Evolutionary conservation across 139 green algal species (phyloP).

Genomic region (Eudorina sp.): DNA sequence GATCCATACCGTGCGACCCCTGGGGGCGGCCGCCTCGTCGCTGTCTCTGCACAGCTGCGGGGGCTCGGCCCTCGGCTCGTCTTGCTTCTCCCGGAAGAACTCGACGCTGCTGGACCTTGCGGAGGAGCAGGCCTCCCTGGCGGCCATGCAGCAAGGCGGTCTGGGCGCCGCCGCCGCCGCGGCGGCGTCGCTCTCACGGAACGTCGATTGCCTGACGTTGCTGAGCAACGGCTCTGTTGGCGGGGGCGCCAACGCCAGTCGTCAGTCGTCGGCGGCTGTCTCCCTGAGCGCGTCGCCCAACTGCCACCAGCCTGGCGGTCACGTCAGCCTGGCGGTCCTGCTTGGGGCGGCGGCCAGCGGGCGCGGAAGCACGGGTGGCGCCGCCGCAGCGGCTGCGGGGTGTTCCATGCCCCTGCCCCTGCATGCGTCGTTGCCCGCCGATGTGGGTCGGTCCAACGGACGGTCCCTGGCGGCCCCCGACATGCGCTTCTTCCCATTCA

Average conservation of each 20-base stretch:
- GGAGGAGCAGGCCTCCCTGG: conserved; percentile 31
- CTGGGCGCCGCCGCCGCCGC: too few species aligned
- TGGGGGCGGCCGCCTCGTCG: not conserved
- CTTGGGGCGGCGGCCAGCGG: not conserved
- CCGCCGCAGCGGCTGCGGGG: not conserved
- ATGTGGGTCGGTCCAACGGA: not conserved
- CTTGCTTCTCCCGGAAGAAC: not conserved
- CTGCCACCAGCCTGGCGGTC: conserved; percentile 2
- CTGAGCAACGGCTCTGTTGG: not conserved
- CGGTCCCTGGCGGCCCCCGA: not conserved
- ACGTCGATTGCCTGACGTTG: not conserved
- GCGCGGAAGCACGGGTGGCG: not conserved
- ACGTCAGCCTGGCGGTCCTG: not conserved
- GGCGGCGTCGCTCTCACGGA: not conserved
- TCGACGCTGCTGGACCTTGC: conserved; percentile 14
- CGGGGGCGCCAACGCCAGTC: not conserved
- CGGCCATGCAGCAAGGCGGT: not conserved
- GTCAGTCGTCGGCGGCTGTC: not conserved
- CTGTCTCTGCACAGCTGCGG: not conserved
- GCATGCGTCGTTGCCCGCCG: not conserved
- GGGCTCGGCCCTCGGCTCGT: not conserved
- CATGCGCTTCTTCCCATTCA: conserved; percentile 27
- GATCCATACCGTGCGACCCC: conserved; percentile 4
- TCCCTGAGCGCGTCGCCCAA: not conserved
- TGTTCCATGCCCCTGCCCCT: not conserved